Evolutionary conservation across 2,329 filamentous ascomycete species (phyloP), one percentile per base, ranked within the genome.

Genomic region (Aspergillus felis): DNA sequence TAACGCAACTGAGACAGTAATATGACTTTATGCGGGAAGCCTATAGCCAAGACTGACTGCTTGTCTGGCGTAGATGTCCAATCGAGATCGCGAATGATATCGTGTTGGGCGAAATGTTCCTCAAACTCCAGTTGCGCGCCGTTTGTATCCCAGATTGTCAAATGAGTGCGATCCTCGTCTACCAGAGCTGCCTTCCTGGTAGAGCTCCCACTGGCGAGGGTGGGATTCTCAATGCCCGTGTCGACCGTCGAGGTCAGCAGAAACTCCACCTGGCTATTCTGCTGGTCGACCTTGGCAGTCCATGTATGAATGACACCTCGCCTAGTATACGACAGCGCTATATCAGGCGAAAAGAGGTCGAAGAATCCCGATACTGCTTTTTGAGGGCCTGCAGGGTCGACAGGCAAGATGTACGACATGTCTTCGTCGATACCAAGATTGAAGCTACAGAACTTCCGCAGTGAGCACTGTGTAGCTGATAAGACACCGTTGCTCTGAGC

Each of bases 1-100:
- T 94, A 97, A 12, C 92, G 88, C 77, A 96, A 87, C 69, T 97
- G 92, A 5, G 89, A 88, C 27, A 96, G 82, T 2, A 97, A 80
- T 29, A 95, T 76, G 4, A 97, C 88, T 56, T 89, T 86, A 62
- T 92, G 90, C n/a, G 88, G 87, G 68, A 96, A 96, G 0, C 92
- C 92, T n/a, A 97, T 90, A 1, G 92, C 91, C 22, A 97, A 79
- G 55, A 97, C 92, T 1, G 90, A 93, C 68, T 96, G 91, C 51
- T 86, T 87, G 71, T 96, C 91, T 0, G 91, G 91, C 0, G 92
- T 96, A 3, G 90, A 93, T 0, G 92, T 93, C 93, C 93, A 97
- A 72, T 96, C 92, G 12, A 97, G 83, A 72, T 96, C 92, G 61
- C 88, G 86, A 44, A 97, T 91, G 5, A 82, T 83, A 65, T 94